Conservation (phyloP, 2,329 filamentous ascomycete species). For the Arthrocladium fulminans region DNA sequence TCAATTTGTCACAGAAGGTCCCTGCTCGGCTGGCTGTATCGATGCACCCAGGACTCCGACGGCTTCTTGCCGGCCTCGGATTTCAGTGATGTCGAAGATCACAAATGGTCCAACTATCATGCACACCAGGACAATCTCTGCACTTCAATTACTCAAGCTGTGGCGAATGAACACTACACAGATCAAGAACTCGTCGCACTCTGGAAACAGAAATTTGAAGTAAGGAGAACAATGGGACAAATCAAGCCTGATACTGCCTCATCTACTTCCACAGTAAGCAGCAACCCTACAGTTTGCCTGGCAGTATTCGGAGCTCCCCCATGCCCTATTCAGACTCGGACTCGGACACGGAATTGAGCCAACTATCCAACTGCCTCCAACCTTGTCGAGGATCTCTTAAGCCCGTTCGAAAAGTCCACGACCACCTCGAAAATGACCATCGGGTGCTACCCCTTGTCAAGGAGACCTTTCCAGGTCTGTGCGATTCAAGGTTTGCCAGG, state of each 20-base stretch:
- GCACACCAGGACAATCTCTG: conserved; percentile 26
- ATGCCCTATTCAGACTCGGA: conserved; percentile 13
- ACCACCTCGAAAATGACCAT: conserved; percentile 1
- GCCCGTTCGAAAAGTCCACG: conserved; percentile 4
- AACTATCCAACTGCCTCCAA: neutral
- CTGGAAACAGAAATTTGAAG: conserved; percentile 33
- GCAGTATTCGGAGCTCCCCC: conserved; percentile 22
- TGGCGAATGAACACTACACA: conserved; percentile 35
- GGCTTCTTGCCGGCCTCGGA: conserved; percentile 32
- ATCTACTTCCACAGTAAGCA: conserved; percentile 14
- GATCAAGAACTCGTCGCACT: conserved; percentile 34
- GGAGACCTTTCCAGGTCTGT: conserved; percentile 19
- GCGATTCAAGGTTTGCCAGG: conserved; percentile 40
- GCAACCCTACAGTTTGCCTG: conserved; percentile 19
- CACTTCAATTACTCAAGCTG: conserved; percentile 34
- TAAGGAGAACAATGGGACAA: conserved; percentile 24
- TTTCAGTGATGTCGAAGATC: conserved; percentile 11
- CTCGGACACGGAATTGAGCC: conserved; percentile 1
- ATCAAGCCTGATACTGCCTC: conserved; percentile 13
- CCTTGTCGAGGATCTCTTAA: neutral
- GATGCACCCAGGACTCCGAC: conserved; percentile 58
- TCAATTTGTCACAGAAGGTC: conserved; percentile 48
- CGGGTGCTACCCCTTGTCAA: neutral
- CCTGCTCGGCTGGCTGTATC: conserved; percentile 62
- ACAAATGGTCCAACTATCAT: conserved; percentile 8